Percentiles rank a stretch among this genome's conserved stretches.
Evolutionary conservation across 352 stramenopile genomes (phyloP).

Genomic region (Paralagenidium karlingii): DNA sequence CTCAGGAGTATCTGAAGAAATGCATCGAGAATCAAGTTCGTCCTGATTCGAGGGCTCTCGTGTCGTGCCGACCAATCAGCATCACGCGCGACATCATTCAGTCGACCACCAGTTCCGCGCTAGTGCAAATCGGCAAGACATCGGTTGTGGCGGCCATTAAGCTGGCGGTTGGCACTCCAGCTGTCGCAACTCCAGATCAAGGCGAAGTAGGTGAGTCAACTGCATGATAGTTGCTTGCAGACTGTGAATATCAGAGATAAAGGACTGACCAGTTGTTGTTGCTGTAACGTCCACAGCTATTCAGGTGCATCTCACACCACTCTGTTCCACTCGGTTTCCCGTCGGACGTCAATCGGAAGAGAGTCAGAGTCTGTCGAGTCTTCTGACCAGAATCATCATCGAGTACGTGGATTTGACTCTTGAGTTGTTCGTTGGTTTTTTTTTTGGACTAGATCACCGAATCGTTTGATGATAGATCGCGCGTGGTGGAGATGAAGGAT

Average conservation of each 20-base stretch:
- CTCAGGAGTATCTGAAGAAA: slow-evolving; percentile 46
- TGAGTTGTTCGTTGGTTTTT: not conserved
- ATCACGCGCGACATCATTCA: slow-evolving; percentile 54
- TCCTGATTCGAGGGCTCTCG: slow-evolving; percentile 34
- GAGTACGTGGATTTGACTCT: slow-evolving; percentile 16
- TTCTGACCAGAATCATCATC: slow-evolving; percentile 56
- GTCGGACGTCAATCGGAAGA: slow-evolving; percentile 63
- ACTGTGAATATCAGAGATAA: too few species aligned
- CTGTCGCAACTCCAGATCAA: slow-evolving; percentile 54
- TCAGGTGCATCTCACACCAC: slow-evolving; percentile 65
- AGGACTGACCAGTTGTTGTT: not conserved
- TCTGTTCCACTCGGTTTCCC: slow-evolving; percentile 63
- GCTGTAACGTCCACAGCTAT: slow-evolving; percentile 19
- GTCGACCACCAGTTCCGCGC: slow-evolving; percentile 47
- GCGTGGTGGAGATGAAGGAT: slow-evolving; percentile 68
- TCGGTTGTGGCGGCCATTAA: slow-evolving; percentile 60
- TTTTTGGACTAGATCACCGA: not conserved
- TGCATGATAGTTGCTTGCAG: not conserved
- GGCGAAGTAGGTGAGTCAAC: slow-evolving; percentile 42
- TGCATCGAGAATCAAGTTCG: slow-evolving; percentile 50
- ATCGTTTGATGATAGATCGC: slow-evolving; percentile 19
- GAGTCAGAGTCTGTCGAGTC: slow-evolving; percentile 60
- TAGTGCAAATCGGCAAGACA: slow-evolving; percentile 66
- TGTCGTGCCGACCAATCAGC: slow-evolving; percentile 30
- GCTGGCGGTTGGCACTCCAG: slow-evolving; percentile 54